phyloP scores from a whole-genome alignment of 768 basidiomycete genomes.

The Tubosaeta brunneosetosa region DNA sequence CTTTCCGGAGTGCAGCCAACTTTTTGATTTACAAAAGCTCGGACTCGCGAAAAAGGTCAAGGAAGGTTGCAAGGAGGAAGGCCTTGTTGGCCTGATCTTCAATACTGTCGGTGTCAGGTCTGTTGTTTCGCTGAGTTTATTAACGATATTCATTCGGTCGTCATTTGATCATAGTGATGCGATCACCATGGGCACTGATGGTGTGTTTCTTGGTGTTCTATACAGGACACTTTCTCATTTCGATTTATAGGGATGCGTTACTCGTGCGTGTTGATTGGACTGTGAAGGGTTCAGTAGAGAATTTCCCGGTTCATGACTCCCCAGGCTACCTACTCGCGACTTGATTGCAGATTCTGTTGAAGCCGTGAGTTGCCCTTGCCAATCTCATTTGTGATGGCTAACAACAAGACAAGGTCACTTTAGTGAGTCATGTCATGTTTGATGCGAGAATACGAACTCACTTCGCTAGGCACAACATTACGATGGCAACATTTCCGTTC shows the following conservation, averaged over 20 bases:
- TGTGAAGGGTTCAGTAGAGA: background rate
- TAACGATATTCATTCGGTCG: background rate
- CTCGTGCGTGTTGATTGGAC: constrained; percentile 48
- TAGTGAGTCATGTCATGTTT: constrained; percentile 35
- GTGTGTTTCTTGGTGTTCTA: constrained; percentile 35
- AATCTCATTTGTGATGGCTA: background rate
- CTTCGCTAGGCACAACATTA: constrained; percentile 72
- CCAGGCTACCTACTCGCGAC: constrained; percentile 79
- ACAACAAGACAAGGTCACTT: constrained; percentile 42
- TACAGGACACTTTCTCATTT: background rate
- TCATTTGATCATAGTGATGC: constrained; percentile 51
- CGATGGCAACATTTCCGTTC: constrained; percentile 81
- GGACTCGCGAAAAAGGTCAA: constrained; percentile 78
- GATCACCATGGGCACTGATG: constrained; percentile 87
- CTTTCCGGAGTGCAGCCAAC: constrained; percentile 1
- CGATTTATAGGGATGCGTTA: constrained; percentile 69
- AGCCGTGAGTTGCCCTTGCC: constrained; percentile 44
- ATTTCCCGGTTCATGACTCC: background rate
- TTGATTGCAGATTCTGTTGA: constrained; percentile 89
- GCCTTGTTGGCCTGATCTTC: constrained; percentile 76
- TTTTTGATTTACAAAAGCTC: constrained; percentile 42
- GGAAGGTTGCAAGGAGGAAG: constrained; percentile 76
- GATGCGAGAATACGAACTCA: background rate
- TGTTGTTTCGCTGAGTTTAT: constrained; percentile 5
- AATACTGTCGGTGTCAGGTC: constrained; percentile 84